Evolutionary conservation across 1,284 basidiomycete species (phyloP), one percentile per base, ranked within the genome.

Genomic region (Leccinum angustisporum): DNA sequence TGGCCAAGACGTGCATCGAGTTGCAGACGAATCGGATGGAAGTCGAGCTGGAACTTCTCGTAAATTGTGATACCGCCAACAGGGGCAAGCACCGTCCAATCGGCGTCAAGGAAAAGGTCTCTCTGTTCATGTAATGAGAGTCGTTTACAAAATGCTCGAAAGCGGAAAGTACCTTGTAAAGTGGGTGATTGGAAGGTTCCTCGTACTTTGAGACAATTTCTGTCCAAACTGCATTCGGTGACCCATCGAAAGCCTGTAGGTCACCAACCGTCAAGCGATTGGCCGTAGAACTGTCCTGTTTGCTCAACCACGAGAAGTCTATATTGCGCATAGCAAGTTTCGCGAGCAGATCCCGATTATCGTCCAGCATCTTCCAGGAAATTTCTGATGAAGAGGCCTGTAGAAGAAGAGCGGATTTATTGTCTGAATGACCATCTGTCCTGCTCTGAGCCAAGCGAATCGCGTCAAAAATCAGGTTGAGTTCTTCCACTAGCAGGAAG

Each of bases 31-130:
- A 98, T 84, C 0, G 96, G 96, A 75, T 97, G 93, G 58, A 97
- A 78, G 53, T 87, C 86, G 54, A 97, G 77, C 65, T 92, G 86
- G 69, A 97, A 94, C 33, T 85, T 81, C 74, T 95, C 90, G 71
- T 96, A 90, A 65, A 98, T 95, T 8, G 90, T 85, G 67, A 99
- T 98, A 10, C 96, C 97, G 27, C 95, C 97, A 4, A 98, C 94
- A 2, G 95, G 92, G 0, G 94, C 86, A n/a, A 94, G 79, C 21
- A 92, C 84, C 4, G 83, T 86, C 92, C 93, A 95, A 61, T 87
- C 83, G 7, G 88, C 88, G 6, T 86, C 74, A n/a, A 88, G 78
- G 73, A 92, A 91, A 25, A 89, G 73, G 10, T 84, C 83, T 65
- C 79, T 79, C 89, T 91, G 62, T 65, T 48, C 65, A 57, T 63